These are phyloP conservation scores for Nitzschia sp. DNA, from an alignment of 108 stramenopile species.

Conservation along the genomic window DNA sequence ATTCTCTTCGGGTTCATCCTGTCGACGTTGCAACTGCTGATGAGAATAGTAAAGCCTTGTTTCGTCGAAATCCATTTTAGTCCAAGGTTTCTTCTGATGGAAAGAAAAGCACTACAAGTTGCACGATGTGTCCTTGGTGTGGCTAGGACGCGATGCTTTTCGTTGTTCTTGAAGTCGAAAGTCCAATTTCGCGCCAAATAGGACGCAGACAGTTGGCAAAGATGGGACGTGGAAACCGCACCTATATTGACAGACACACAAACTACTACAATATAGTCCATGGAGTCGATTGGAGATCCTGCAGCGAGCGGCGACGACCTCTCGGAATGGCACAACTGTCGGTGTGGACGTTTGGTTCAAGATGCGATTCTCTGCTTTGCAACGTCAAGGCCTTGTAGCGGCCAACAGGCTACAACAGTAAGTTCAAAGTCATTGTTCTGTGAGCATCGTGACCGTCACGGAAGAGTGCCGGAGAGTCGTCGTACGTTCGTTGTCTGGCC, in stretches of 20 bases:
- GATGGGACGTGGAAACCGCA: background rate
- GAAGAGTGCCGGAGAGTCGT: too few relatives aligned
- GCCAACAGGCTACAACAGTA: conserved; percentile 19
- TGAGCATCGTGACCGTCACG: too few relatives aligned
- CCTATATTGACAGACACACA: background rate
- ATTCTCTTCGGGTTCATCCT: conserved; percentile 14
- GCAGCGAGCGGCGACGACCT: background rate
- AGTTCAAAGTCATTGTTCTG: background rate
- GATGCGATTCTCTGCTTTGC: conserved; percentile 13
- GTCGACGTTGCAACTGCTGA: conserved; percentile 63
- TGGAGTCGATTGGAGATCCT: background rate
- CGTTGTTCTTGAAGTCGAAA: too few relatives aligned
- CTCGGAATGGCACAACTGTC: too few relatives aligned
- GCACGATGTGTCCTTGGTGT: background rate
- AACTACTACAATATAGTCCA: background rate
- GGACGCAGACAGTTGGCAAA: background rate
- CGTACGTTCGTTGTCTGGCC: too few relatives aligned
- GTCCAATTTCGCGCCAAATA: background rate
- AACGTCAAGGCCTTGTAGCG: conserved; percentile 20
- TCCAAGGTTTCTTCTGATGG: background rate
- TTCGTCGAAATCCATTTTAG: conserved; percentile 78
- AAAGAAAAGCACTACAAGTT: background rate
- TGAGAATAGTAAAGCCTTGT: conserved; percentile 83
- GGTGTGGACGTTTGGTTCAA: background rate
- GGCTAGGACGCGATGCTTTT: too few relatives aligned